Base-by-base conservation (phyloP, 257 asterid genomes). In the Solanum sejunctum region DNA sequence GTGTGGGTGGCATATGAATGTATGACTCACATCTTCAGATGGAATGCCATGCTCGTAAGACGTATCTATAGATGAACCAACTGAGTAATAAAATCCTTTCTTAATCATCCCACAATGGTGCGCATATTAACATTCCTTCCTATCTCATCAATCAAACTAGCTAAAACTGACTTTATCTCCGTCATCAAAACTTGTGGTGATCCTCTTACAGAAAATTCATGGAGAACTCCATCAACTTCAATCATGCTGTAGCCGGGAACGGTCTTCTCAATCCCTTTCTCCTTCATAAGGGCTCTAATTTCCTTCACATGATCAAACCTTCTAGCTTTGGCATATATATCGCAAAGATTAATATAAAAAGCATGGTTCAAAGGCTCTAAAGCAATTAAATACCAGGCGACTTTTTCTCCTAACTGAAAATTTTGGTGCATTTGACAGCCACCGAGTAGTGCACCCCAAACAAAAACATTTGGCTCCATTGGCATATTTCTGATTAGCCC, bases 381-480 rank as follows among this genome's bases (percentile, higher is more conserved):
- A 17, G 81, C 83, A 86, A 95, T 92, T 91, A 95, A 89, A 84
- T 69, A 13, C 77, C 75, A 85, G 10, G 96, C 94, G 13, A 95
- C 89, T 63, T 82, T 91, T 84, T 92, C 98, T 82, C 98, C 98
- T 61, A 93, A 84, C 51, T 83, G 77, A 36, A 93, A 88, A 82
- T 92, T 90, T 72, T 90, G 92, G 57, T 95, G 95, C 90, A 91
- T 85, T 88, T 92, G 97, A 85, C 98, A 95, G 12, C 95, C 95
- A 71, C 97, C 98, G 8, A 95, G 94, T 36, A 95, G 85, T 77
- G 98, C 97, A 66, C 98, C 95, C 97, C 95, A 95, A 56, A 93
- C 95, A 61, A 72, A 95, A 84, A 89, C 93, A 86, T 95, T 97
- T 9, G 98, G 95, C 86, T 88, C 86, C 94, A 91, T 88, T 9